phyloP scores from a whole-genome alignment of 306 rosid species.

The Neltuma alba region DNA sequence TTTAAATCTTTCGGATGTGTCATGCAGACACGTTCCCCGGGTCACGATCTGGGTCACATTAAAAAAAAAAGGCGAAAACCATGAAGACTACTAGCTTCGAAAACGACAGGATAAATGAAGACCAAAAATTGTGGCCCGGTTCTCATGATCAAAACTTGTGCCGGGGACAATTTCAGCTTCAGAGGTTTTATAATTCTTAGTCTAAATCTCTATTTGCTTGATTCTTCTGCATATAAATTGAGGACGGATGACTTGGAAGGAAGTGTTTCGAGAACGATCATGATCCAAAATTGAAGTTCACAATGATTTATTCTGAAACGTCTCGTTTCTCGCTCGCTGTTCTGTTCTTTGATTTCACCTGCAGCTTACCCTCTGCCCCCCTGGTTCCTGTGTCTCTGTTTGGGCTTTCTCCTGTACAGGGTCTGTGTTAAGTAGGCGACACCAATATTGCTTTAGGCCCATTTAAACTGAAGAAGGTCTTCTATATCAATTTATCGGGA shows the following conservation, averaged over 20 bases:
- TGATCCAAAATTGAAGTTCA: slow-evolving; percentile 41
- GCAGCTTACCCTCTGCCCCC: background rate
- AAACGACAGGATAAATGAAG: slow-evolving; percentile 20
- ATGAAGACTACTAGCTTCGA: slow-evolving; percentile 8
- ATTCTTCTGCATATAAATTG: slow-evolving; percentile 19
- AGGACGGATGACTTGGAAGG: background rate
- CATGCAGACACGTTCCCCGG: slow-evolving; percentile 37
- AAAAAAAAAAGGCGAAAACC: background rate
- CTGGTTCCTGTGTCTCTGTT: slow-evolving; percentile 7
- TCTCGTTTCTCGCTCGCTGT: slow-evolving; percentile 47
- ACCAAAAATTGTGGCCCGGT: slow-evolving; percentile 20
- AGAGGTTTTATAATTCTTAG: slow-evolving; percentile 24
- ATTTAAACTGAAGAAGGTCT: slow-evolving; percentile 35
- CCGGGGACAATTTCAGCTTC: background rate
- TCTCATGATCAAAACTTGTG: slow-evolving; percentile 5
- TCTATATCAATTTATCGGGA: slow-evolving; percentile 35
- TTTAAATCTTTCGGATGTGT: background rate
- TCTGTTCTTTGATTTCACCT: slow-evolving; percentile 21
- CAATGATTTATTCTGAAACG: slow-evolving; percentile 32
- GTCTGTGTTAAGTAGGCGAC: slow-evolving; percentile 46
- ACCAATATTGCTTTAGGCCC: slow-evolving; percentile 19
- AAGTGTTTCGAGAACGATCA: slow-evolving; percentile 26
- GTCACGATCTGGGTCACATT: slow-evolving; percentile 47
- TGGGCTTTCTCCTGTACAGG: slow-evolving; percentile 33
- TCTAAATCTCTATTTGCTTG: background rate